These are phyloP conservation scores for Podila epigama DNA, from an alignment of 192 early-diverging fungal species.

Conservation along the genomic window DNA sequence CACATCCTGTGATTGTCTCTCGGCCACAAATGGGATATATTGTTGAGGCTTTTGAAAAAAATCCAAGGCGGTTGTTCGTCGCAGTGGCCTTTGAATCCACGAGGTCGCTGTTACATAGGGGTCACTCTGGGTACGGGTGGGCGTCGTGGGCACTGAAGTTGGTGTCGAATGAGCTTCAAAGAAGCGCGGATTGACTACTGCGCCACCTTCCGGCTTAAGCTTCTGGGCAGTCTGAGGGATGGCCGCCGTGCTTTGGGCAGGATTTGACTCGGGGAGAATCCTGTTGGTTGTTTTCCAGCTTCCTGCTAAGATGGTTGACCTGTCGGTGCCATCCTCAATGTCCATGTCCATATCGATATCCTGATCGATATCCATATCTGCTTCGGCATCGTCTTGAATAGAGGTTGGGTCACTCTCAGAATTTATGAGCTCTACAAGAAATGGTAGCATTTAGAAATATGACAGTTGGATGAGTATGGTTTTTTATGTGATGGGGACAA, in stretches of 20 bases:
- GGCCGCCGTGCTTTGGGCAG: neutral
- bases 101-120: neutral
- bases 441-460: no score
- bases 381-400: neutral
- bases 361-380: neutral
- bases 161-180: neutral
- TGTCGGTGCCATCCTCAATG: conserved; percentile 11
- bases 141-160: neutral
- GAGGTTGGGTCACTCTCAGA: neutral
- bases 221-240: no score
- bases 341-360: conserved; percentile 14
- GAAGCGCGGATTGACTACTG: neutral
- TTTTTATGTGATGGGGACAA: no score
- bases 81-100: conserved; percentile 2
- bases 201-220: no score
- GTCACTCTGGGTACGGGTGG: neutral
- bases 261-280: neutral
- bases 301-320: conserved; percentile 22
- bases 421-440: neutral
- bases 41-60: conserved; percentile 5
- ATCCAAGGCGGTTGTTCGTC: conserved; percentile 31
- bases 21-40: conserved; percentile 17
- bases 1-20: conserved; percentile 12
- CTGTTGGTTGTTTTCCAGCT: conserved; percentile 26
- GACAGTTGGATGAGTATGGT: no score